phyloP scores from a whole-genome alignment of 345 rosid genomes.

The Hypericum androsaemum region DNA sequence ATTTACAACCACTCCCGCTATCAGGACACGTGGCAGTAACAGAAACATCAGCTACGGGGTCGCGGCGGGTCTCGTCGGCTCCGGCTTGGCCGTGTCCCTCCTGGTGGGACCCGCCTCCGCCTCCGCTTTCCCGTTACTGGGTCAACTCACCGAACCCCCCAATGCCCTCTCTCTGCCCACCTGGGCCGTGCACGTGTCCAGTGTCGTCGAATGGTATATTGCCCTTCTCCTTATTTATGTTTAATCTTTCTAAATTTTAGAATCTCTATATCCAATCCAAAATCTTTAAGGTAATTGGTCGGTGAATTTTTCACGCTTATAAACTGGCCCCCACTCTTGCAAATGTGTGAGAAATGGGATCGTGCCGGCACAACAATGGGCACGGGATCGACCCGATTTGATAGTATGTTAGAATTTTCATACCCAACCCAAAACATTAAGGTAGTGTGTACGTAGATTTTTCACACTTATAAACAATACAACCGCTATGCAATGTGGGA shows the following conservation, averaged over 20 bases:
- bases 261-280: neutral
- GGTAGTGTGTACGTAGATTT: too few relatives aligned
- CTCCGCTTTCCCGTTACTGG: slow-evolving; percentile 30
- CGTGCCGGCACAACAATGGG: too few relatives aligned
- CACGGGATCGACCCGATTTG: too few relatives aligned
- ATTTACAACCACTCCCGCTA: neutral
- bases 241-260: neutral
- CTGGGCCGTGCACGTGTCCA: slow-evolving; percentile 87
- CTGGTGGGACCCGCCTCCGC: slow-evolving; percentile 43
- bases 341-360: too few relatives aligned
- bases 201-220: slow-evolving; percentile 77
- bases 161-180: slow-evolving; percentile 87
- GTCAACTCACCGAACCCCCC: slow-evolving; percentile 63
- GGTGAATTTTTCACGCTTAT: too few relatives aligned
- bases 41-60: slow-evolving; percentile 1
- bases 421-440: too few relatives aligned
- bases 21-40: slow-evolving; percentile 7
- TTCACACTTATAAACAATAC: too few relatives aligned
- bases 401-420: too few relatives aligned
- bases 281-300: neutral
- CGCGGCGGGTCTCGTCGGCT: slow-evolving; percentile 42
- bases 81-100: slow-evolving; percentile 40
- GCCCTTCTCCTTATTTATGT: neutral
- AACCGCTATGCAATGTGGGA: too few relatives aligned
- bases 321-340: too few relatives aligned